A percentile compares a stretch with the other conserved stretches of the same genome.
These are phyloP conservation scores for Phalaenopsis hybrid DNA, from an alignment of 116 monocot genomes.

Conservation along the genomic window DNA sequence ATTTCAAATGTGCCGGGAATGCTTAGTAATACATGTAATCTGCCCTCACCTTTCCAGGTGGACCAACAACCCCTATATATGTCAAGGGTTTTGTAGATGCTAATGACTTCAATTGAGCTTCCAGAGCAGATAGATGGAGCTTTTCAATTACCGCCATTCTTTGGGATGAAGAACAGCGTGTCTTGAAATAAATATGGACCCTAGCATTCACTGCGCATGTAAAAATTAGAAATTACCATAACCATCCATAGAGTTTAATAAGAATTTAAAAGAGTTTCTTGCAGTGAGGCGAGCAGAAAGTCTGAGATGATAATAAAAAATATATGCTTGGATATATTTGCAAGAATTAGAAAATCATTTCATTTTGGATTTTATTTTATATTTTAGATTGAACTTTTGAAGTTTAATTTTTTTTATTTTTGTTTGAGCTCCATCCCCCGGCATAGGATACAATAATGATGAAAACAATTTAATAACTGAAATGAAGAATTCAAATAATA, in stretches of 20 bases:
- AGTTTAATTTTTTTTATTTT: no score
- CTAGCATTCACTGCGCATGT: conserved; percentile 33
- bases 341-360: no score
- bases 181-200: conserved; percentile 25
- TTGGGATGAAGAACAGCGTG: conserved; percentile 26
- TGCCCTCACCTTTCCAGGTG: conserved; percentile 30
- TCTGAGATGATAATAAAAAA: background rate
- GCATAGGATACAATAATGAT: no score
- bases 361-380: no score
- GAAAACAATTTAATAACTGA: no score
- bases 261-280: background rate
- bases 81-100: conserved; percentile 25
- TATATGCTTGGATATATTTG: background rate
- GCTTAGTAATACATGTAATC: background rate
- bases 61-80: conserved; percentile 39
- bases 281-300: background rate
- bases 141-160: conserved; percentile 37
- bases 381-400: no score
- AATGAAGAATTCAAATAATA: no score
- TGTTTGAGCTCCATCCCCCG: no score
- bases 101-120: conserved; percentile 20
- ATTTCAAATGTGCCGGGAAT: background rate
- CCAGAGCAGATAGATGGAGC: conserved; percentile 24
- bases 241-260: background rate
- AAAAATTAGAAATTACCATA: background rate